Evolutionary conservation across 140 eudicot genomes (phyloP).

Genomic region (Cichorium intybus): DNA sequence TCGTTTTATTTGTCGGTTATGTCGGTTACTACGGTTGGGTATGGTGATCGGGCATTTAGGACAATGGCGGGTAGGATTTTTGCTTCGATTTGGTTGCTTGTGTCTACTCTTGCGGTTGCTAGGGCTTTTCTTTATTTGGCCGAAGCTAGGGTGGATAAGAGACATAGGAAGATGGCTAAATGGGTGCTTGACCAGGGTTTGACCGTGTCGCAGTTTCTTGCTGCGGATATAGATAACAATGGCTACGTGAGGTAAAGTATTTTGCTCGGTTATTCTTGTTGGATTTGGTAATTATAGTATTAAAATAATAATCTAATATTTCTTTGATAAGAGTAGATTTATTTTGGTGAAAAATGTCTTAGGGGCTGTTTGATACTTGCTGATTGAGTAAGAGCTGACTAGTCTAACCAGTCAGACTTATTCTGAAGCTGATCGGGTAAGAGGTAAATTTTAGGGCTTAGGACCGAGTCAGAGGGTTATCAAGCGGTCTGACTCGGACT

Average conservation of each 20-base stretch:
- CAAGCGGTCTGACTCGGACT: too few species aligned
- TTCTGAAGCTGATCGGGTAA: too few species aligned
- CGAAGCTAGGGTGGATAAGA: constrained; percentile 83
- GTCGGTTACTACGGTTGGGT: constrained; percentile 97
- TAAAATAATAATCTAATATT: too few species aligned
- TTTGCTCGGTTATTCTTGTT: not conserved
- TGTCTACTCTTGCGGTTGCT: constrained; percentile 91
- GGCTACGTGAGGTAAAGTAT: constrained; percentile 75
- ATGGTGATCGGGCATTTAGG: constrained; percentile 81
- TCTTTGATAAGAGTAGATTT: not conserved
- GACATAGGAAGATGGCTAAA: constrained; percentile 84
- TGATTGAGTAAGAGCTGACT: too few species aligned
- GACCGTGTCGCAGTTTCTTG: constrained; percentile 94
- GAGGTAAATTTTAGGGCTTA: too few species aligned
- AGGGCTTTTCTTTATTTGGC: constrained; percentile 95
- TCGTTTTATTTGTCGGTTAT: constrained; percentile 86
- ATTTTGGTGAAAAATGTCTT: not conserved
- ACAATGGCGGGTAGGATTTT: constrained; percentile 73
- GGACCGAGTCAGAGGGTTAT: too few species aligned
- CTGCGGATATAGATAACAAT: constrained; percentile 91
- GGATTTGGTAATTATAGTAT: too few species aligned
- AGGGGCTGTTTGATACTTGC: too few species aligned
- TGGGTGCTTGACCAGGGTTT: constrained; percentile 86
- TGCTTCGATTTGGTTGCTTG: constrained; percentile 95
- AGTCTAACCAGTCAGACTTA: too few species aligned